Conservation (phyloP, 176 grass and related monocot genomes). For the Musa schizocarpa region DNA sequence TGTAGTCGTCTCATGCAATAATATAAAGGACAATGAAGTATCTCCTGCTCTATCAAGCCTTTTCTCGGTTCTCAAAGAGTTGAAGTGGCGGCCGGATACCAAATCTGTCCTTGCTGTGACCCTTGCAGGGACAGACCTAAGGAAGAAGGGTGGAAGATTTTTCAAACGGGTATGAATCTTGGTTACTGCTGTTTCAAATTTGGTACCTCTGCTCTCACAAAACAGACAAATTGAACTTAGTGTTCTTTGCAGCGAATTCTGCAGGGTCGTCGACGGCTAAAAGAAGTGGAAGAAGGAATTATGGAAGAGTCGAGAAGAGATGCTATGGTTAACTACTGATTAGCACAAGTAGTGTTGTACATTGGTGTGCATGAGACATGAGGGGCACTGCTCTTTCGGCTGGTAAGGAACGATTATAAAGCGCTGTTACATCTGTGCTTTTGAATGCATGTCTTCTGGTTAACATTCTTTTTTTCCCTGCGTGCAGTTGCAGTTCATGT, state of each 20-base stretch:
- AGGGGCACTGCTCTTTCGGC: too few relatives aligned
- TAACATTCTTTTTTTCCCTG: background rate
- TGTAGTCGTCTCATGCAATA: conserved; percentile 59
- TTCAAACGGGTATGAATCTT: conserved; percentile 91
- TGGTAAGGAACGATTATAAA: background rate
- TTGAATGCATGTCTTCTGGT: background rate
- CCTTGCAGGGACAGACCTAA: conserved; percentile 60
- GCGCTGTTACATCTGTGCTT: background rate
- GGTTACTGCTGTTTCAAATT: conserved; percentile 18
- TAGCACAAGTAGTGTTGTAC: too few relatives aligned
- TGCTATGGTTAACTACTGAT: background rate
- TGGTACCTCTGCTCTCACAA: conserved; percentile 21
- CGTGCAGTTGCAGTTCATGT: background rate
- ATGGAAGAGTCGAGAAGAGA: conserved; percentile 4
- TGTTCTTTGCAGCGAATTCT: conserved; percentile 62
- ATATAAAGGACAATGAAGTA: conserved; percentile 73
- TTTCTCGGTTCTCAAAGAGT: conserved; percentile 82
- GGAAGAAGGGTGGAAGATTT: conserved; percentile 82
- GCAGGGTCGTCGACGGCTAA: conserved; percentile 39
- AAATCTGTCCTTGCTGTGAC: conserved; percentile 54
- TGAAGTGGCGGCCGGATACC: conserved; percentile 81
- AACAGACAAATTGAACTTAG: conserved; percentile 9
- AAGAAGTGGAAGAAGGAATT: conserved; percentile 16
- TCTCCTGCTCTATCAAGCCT: conserved; percentile 58
- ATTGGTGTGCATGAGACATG: too few relatives aligned